Evolutionary conservation across 192 early-diverging fungal genomes (phyloP).

Genomic region (Phycomyces nitens): DNA sequence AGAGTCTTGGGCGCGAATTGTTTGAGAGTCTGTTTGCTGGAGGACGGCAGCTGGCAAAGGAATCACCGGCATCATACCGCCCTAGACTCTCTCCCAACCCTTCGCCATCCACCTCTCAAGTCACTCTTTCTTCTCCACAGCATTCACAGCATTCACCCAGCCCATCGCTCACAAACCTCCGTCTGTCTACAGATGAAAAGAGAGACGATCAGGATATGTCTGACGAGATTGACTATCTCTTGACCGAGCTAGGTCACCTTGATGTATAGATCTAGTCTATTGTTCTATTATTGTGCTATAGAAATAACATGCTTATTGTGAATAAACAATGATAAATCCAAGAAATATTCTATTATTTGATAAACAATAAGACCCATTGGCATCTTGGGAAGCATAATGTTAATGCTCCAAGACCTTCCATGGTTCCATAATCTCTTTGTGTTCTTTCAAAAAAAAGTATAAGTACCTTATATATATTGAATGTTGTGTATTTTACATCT

Average conservation of each 20-base stretch:
- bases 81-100: neutral
- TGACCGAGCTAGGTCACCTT: constrained; percentile 16
- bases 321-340: too few species aligned
- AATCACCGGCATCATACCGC: neutral
- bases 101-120: constrained; percentile 4
- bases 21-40: constrained; percentile 54
- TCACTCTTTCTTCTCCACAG: constrained; percentile 35
- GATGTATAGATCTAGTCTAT: constrained; percentile 15
- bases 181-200: constrained; percentile 1
- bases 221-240: constrained; percentile 43
- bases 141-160: constrained; percentile 13
- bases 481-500: too few species aligned
- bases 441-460: too few species aligned
- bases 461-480: too few species aligned
- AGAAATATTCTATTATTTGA: too few species aligned
- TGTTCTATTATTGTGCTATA: too few species aligned
- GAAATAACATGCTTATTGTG: too few species aligned
- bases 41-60: constrained; percentile 46
- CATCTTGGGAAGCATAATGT: too few species aligned
- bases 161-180: constrained; percentile 2
- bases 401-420: too few species aligned
- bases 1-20: constrained; percentile 50
- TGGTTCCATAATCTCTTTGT: too few species aligned
- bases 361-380: too few species aligned
- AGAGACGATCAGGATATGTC: constrained; percentile 26